Evolutionary conservation across 1,284 basidiomycete genomes (phyloP).

Genomic region (Phellopilus nigrolimitatus): DNA sequence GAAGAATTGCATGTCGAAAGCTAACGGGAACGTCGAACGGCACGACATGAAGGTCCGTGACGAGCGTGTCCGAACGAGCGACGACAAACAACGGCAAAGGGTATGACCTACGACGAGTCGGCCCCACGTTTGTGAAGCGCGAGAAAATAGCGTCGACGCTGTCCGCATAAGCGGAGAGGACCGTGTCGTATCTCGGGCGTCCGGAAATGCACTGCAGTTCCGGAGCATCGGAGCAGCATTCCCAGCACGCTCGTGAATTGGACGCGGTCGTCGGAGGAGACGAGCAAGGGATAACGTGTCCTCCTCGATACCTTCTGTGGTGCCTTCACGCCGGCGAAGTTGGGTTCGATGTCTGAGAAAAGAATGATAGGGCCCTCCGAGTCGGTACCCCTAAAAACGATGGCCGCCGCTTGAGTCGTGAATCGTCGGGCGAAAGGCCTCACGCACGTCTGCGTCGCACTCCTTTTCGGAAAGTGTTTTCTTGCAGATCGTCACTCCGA

Average conservation of each 20-base stretch:
- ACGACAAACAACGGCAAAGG: constrained; percentile 25
- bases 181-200: constrained; percentile 24
- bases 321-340: constrained; percentile 27
- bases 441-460: constrained; percentile 24
- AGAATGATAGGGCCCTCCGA: constrained; percentile 18
- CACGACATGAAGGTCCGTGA: constrained; percentile 13
- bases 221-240: constrained; percentile 30
- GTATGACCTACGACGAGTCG: constrained; percentile 29
- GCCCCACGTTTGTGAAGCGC: constrained; percentile 24
- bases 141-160: constrained; percentile 28
- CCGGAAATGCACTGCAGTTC: constrained; percentile 26
- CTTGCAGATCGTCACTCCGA: constrained; percentile 24
- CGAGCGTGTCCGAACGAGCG: constrained; percentile 21
- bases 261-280: constrained; percentile 28
- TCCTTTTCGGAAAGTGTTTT: constrained; percentile 21
- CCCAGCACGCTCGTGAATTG: constrained; percentile 30
- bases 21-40: constrained; percentile 24
- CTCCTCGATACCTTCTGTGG: constrained; percentile 28
- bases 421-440: constrained; percentile 24
- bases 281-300: constrained; percentile 27
- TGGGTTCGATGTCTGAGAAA: constrained; percentile 19
- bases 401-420: constrained; percentile 24
- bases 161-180: constrained; percentile 27
- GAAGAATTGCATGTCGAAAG: constrained; percentile 24
- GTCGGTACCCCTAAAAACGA: constrained; percentile 9